Evolutionary conservation across 768 basidiomycete species (phyloP).

Genomic region (Suillus discolor): DNA sequence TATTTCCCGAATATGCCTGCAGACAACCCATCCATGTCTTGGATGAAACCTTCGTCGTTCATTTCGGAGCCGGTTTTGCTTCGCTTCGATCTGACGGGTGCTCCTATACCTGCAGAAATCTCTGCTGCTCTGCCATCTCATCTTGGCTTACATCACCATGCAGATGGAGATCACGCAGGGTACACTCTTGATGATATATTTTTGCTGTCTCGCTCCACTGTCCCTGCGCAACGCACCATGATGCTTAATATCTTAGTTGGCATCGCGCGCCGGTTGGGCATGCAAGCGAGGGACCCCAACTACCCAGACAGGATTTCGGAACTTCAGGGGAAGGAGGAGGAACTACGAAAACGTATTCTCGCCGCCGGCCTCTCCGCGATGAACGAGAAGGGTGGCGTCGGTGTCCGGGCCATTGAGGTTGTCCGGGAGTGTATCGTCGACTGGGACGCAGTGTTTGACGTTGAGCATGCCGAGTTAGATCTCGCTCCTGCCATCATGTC

Average conservation of each 20-base stretch:
- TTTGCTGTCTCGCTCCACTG: conserved; percentile 75
- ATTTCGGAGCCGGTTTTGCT: conserved; percentile 33
- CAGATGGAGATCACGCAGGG: conserved; percentile 73
- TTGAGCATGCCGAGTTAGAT: conserved; percentile 48
- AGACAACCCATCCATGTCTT: conserved; percentile 75
- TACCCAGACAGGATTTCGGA: conserved; percentile 8
- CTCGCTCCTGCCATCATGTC: conserved; percentile 23
- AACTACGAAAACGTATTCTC: conserved; percentile 62
- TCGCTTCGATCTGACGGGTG: conserved; percentile 80
- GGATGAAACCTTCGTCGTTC: conserved; percentile 54
- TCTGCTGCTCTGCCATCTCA: conserved; percentile 72
- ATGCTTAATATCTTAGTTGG: conserved; percentile 76
- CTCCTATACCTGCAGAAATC: conserved; percentile 57
- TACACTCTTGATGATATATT: conserved; percentile 90
- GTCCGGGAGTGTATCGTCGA: conserved; percentile 73
- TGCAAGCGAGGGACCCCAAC: conserved; percentile 15
- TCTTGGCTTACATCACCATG: conserved; percentile 90
- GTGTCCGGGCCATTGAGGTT: conserved; percentile 67
- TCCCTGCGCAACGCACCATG: conserved; percentile 78
- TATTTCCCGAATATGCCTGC: conserved; percentile 77
- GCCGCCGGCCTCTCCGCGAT: conserved; percentile 70
- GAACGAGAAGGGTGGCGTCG: conserved; percentile 64
- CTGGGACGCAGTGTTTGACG: conserved; percentile 46
- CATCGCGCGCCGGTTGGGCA: conserved; percentile 45
- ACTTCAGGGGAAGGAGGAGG: conserved; percentile 35